Conservation (phyloP, 495 filamentous ascomycete genomes). For the Tuber melanosporum region DNA sequence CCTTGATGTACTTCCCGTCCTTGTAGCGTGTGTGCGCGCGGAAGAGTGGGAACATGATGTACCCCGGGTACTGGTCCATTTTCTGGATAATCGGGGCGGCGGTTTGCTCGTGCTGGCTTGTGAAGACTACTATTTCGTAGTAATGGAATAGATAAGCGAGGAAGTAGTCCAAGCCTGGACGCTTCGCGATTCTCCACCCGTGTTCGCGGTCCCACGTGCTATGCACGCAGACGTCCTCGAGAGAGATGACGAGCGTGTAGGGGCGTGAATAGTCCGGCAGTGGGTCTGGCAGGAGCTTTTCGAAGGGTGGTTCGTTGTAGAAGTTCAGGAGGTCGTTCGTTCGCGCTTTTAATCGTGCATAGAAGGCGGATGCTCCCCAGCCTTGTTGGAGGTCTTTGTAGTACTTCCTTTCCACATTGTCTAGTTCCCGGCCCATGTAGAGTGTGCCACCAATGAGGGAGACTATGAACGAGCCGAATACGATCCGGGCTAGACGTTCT, state of each 20-base stretch:
- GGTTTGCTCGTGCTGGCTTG: conserved; percentile 69
- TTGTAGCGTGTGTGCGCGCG: conserved; percentile 92
- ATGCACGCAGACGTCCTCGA: conserved; percentile 91
- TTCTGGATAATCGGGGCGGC: conserved; percentile 85
- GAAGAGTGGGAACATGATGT: conserved; percentile 92
- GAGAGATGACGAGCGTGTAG: conserved; percentile 85
- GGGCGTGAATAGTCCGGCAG: conserved; percentile 74
- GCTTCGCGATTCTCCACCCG: conserved; percentile 92
- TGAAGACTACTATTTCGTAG: conserved; percentile 95
- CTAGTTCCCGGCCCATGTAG: conserved; percentile 78
- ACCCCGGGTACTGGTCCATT: conserved; percentile 80
- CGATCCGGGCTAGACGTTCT: conserved; percentile 60
- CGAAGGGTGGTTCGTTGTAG: conserved; percentile 93
- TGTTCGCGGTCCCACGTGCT: conserved; percentile 89
- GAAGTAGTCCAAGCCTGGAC: conserved; percentile 95
- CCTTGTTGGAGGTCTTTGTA: conserved; percentile 55
- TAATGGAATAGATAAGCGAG: conserved; percentile 91
- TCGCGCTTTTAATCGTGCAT: conserved; percentile 73
- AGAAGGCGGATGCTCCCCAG: conserved; percentile 60
- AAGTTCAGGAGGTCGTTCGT: conserved; percentile 68
- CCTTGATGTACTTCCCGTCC: conserved; percentile 94
- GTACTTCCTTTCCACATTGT: conserved; percentile 63
- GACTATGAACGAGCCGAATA: conserved; percentile 53
- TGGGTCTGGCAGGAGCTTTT: conserved; percentile 83
- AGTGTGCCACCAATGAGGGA: conserved; percentile 50